phyloP scores from a whole-genome alignment of 768 basidiomycete species.

The Hortiboletus campestris region DNA sequence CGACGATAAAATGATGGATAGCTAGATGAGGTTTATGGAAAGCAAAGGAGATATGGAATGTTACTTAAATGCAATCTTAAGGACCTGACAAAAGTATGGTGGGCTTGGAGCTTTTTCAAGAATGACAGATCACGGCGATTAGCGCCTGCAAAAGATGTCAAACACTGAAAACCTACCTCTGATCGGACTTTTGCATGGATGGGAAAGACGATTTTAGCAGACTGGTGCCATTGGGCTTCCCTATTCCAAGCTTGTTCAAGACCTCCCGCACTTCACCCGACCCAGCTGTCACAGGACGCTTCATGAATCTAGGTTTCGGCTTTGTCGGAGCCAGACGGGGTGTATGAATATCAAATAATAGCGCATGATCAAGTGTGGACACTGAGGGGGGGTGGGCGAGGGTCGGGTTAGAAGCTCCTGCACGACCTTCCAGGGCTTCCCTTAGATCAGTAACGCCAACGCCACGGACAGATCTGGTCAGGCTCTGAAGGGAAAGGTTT shows the following conservation, averaged over 20 bases:
- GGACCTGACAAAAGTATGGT: conserved; percentile 13
- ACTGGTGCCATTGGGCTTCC: conserved; percentile 59
- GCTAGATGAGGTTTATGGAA: not conserved
- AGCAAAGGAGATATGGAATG: conserved; percentile 9
- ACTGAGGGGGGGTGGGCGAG: conserved; percentile 68
- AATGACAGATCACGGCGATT: conserved; percentile 3
- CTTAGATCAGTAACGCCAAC: conserved; percentile 87
- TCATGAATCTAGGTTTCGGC: conserved; percentile 57
- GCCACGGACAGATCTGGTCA: conserved; percentile 73
- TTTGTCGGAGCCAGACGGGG: conserved; percentile 45
- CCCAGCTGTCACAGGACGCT: conserved; percentile 46
- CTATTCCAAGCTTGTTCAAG: conserved; percentile 78
- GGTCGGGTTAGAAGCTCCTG: conserved; percentile 77
- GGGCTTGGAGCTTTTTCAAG: conserved; percentile 15
- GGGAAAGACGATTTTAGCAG: conserved; percentile 74
- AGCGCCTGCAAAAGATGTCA: not conserved
- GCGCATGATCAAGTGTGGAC: conserved; percentile 71
- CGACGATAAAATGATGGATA: conserved; percentile 13
- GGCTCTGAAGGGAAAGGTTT: conserved; percentile 83
- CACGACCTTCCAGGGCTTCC: conserved; percentile 84
- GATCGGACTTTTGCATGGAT: conserved; percentile 44
- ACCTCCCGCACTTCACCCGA: conserved; percentile 79
- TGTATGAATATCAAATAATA: conserved; percentile 43
- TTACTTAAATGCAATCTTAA: conserved; percentile 12
- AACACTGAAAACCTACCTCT: conserved; percentile 32